Evolutionary conservation across 2,329 filamentous ascomycete genomes (phyloP).

Genomic region (Didymosphaeria variabile): DNA sequence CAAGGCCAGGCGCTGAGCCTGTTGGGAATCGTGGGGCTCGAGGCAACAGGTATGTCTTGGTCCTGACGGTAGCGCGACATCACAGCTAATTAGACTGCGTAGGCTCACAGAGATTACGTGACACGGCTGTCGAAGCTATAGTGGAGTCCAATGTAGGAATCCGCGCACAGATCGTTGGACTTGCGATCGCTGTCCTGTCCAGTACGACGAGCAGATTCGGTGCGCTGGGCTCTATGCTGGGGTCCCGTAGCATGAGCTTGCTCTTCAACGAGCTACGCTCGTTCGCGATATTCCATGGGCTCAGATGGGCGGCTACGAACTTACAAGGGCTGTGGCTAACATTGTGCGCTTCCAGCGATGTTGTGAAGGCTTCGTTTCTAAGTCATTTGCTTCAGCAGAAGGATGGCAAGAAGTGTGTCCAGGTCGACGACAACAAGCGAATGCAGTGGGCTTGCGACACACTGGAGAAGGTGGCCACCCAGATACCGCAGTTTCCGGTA

Average conservation of each 20-base stretch:
- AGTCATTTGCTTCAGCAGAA: background rate
- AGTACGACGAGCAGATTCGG: conserved; percentile 4
- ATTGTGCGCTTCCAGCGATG: background rate
- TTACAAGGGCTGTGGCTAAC: conserved; percentile 3
- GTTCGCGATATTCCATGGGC: conserved; percentile 7
- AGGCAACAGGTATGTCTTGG: background rate
- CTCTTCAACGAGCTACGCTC: conserved; percentile 11
- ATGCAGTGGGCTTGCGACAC: background rate
- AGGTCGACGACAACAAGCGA: background rate
- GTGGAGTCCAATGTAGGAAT: conserved; percentile 1
- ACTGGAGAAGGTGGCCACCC: background rate
- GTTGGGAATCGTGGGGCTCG: conserved; percentile 13
- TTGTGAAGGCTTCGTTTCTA: background rate
- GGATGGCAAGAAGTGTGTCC: background rate
- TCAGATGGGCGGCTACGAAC: conserved; percentile 8
- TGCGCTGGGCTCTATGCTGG: background rate
- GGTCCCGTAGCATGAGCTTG: background rate
- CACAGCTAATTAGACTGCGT: background rate
- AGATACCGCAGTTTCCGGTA: background rate
- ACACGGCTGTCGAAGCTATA: background rate
- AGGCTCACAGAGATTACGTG: background rate
- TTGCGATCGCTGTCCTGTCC: conserved; percentile 8
- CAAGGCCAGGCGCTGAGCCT: conserved; percentile 15
- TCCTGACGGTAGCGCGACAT: no score
- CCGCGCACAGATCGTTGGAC: conserved; percentile 9